Base-by-base conservation (phyloP, 1,139 yeast genomes). In the Blastobotrys elegans region DNA sequence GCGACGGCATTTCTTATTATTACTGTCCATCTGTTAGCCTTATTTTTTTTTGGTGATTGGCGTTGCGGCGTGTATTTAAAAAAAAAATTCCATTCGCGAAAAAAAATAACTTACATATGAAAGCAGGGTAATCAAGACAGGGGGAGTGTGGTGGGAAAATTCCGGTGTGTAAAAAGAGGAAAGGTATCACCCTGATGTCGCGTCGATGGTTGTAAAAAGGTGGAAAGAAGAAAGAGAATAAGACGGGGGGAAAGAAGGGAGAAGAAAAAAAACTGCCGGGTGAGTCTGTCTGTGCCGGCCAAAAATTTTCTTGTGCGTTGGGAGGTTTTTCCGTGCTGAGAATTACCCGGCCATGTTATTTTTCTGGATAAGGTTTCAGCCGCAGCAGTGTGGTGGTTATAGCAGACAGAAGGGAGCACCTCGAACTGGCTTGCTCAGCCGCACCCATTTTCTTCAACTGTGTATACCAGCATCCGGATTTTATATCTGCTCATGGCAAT, bases 1-100 rank as follows among this genome's bases (percentile, higher is more conserved):
- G 26, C n/a, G 48, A 45, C 13, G 46, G 46, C 46, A 43, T 43
- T 24, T 24, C 27, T 24, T 24, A 10, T 24, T 24, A 24, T 6
- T 10, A 24, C 5, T 24, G 8, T 24, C 27, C 10, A 5, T 10
- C 27, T 24, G 5, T 24, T 24, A 24, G 5, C 10, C 10, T 24
- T 24, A 24, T 24, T 24, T 30, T 30, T 14, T 30, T 30, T 7
- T 30, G 33, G 17, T 30, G 4, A 6, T 30, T n/a, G 4, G 33
- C n/a, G n/a, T n/a, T n/a, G n/a, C n/a, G n/a, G n/a, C n/a, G n/a
- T n/a, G n/a, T n/a, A n/a, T n/a, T n/a, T n/a, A n/a, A n/a, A n/a
- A n/a, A n/a, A n/a, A n/a, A n/a, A n/a, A n/a, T n/a, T n/a, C n/a
- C n/a, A n/a, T n/a, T n/a, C n/a, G n/a, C n/a, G n/a, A n/a, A n/a